Percentiles rank a stretch among this genome's conserved stretches.
These are phyloP conservation scores for Avena eriantha DNA, from an alignment of 176 grass and related monocot species.

Conservation along the genomic window DNA sequence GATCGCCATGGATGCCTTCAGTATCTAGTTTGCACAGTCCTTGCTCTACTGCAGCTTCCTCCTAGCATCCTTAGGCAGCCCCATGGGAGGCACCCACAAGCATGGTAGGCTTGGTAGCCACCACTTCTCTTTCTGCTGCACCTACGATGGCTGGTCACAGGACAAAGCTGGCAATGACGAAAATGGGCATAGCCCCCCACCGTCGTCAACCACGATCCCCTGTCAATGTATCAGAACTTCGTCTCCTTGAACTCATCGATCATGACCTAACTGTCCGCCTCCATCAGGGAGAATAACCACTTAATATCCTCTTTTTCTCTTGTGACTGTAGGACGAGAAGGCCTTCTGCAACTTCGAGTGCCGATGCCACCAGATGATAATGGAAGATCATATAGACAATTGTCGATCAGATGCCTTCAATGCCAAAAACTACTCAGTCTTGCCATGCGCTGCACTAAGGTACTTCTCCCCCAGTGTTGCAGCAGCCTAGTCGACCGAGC, in stretches of 20 bases:
- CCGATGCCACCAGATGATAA: slow-evolving; percentile 59
- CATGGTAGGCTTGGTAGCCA: slow-evolving; percentile 95
- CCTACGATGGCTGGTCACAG: slow-evolving; percentile 63
- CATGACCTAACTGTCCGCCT: no score
- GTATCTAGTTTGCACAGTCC: slow-evolving; percentile 95
- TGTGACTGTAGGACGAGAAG: slow-evolving; percentile 57
- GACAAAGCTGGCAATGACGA: slow-evolving; percentile 54
- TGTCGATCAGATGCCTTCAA: slow-evolving; percentile 50
- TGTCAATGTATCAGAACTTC: slow-evolving; percentile 91
- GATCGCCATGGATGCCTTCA: slow-evolving; percentile 97
- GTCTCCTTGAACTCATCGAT: slow-evolving; percentile 84
- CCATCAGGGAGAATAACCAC: neutral
- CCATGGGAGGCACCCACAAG: slow-evolving; percentile 77
- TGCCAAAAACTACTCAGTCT: slow-evolving; percentile 26
- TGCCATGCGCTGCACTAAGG: slow-evolving; percentile 40
- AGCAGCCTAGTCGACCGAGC: slow-evolving; percentile 8
- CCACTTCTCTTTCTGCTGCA: slow-evolving; percentile 98
- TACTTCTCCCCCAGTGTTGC: slow-evolving; percentile 48
- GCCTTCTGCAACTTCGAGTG: slow-evolving; percentile 71
- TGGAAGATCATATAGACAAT: slow-evolving; percentile 49
- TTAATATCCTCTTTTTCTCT: neutral
- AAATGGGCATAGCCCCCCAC: slow-evolving; percentile 59
- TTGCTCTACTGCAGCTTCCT: slow-evolving; percentile 88
- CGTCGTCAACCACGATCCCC: slow-evolving; percentile 82
- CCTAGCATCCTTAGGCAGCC: slow-evolving; percentile 76